Evolutionary conservation across 148 eudicot genomes (phyloP).

Genomic region (Rhododendron griersonianum): DNA sequence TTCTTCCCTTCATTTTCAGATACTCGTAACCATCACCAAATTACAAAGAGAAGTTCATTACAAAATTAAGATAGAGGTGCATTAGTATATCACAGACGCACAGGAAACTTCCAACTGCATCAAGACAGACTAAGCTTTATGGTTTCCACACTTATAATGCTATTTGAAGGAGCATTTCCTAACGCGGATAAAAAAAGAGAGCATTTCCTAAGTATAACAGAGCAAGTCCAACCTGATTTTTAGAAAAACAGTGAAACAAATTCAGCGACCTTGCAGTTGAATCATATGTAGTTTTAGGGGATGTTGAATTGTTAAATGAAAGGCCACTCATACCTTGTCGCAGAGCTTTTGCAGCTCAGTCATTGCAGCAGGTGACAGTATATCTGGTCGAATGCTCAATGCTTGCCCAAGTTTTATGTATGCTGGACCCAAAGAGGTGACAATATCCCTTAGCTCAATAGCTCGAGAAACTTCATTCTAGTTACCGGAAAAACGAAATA

Average conservation of each 20-base stretch:
- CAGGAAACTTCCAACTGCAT: neutral
- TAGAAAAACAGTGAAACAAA: neutral
- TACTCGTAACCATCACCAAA: neutral
- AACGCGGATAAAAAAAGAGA: neutral
- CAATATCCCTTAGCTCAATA: slow-evolving; percentile 95
- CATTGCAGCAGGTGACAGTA: slow-evolving; percentile 94
- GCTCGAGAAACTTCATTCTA: slow-evolving; percentile 99
- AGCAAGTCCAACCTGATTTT: neutral
- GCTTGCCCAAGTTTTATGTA: slow-evolving; percentile 99
- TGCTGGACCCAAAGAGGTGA: slow-evolving; percentile 99
- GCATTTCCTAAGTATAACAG: neutral
- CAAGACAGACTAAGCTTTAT: neutral
- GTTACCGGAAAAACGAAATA: neutral
- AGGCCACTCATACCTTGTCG: slow-evolving; percentile 63
- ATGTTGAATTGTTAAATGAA: neutral
- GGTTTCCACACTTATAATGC: neutral
- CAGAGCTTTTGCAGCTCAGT: slow-evolving; percentile 96
- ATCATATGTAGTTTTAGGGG: neutral
- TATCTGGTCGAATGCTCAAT: slow-evolving; percentile 97
- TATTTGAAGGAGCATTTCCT: neutral
- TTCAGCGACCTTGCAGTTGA: neutral
- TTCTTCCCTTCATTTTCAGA: neutral
- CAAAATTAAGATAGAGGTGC: neutral
- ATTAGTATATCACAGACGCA: neutral
- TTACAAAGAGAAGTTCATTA: neutral